A percentile compares a stretch with the other conserved stretches of the same genome.
phyloP scores from a whole-genome alignment of 768 basidiomycete species.

The Cystofilobasidium macerans region DNA sequence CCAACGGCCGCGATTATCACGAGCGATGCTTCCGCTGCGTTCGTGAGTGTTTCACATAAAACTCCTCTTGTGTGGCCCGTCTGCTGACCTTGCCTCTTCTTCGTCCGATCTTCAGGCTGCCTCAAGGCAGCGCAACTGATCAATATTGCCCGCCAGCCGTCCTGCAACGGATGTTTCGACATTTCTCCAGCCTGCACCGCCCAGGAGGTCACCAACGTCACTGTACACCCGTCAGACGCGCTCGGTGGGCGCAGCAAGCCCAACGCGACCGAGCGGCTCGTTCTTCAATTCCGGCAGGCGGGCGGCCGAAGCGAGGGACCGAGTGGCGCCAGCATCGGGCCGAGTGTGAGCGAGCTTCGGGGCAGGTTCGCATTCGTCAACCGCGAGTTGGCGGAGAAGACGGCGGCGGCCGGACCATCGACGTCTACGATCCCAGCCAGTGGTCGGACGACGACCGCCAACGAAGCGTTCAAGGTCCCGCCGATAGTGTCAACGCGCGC shows the following conservation, averaged over 20 bases:
- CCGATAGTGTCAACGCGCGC: no score
- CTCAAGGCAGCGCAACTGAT: not conserved
- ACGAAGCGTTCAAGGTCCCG: not conserved
- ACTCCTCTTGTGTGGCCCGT: not conserved
- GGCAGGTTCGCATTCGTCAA: not conserved
- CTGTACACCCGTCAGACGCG: not conserved
- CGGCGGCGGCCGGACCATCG: not conserved
- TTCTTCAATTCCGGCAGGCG: not conserved
- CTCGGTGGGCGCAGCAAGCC: not conserved
- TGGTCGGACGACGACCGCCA: no score
- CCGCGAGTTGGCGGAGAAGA: not conserved
- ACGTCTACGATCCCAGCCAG: no score
- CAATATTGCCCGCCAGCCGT: not conserved
- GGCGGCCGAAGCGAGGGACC: not conserved
- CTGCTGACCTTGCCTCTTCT: no score
- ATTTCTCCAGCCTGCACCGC: not conserved
- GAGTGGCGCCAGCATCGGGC: not conserved
- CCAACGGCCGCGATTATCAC: not conserved
- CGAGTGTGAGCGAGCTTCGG: not conserved
- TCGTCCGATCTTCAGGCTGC: not conserved
- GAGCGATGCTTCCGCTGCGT: not conserved
- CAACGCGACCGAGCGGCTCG: not conserved
- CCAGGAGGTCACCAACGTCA: not conserved
- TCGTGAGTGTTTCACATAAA: not conserved
- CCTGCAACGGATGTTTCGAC: not conserved